phyloP scores from a whole-genome alignment of 2,329 filamentous ascomycete genomes.

The Calonectria multiphialidica region DNA sequence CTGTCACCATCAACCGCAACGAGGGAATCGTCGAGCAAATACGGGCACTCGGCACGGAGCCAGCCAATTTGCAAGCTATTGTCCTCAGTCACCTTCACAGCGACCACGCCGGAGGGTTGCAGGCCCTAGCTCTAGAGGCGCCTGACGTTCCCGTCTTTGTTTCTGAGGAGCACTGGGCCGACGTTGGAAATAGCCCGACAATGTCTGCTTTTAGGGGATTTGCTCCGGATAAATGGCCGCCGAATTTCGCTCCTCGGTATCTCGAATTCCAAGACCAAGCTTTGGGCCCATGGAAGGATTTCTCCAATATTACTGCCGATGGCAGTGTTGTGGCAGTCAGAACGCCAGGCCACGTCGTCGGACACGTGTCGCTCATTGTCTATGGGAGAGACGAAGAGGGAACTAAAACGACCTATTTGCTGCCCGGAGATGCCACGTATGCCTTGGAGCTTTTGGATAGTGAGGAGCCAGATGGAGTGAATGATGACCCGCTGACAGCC shows the following conservation, averaged over 20 bases:
- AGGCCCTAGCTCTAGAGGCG: background rate
- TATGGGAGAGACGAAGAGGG: background rate
- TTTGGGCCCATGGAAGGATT: slow-evolving; percentile 13
- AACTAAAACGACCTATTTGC: slow-evolving; percentile 6
- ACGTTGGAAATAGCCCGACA: background rate
- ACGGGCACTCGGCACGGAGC: background rate
- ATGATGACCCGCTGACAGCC: slow-evolving; percentile 8
- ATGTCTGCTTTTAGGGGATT: background rate
- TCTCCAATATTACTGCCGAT: slow-evolving; percentile 7
- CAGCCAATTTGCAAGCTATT: slow-evolving; percentile 12
- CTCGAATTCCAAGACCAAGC: background rate
- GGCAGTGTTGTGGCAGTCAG: slow-evolving; percentile 3
- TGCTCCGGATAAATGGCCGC: slow-evolving; percentile 14
- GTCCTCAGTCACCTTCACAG: slow-evolving; percentile 20
- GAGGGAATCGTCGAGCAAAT: slow-evolving; percentile 18
- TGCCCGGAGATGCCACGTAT: slow-evolving; percentile 15
- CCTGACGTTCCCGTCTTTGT: slow-evolving; percentile 14
- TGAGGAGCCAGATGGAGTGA: slow-evolving; percentile 20
- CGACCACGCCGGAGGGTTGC: slow-evolving; percentile 15
- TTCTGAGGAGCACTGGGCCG: slow-evolving; percentile 11
- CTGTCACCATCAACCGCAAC: background rate
- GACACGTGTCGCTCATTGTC: slow-evolving; percentile 16
- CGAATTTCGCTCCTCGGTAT: background rate
- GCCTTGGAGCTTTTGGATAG: slow-evolving; percentile 6
- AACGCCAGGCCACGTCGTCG: slow-evolving; percentile 18